Base-by-base conservation (phyloP, 2,329 filamentous ascomycete species). In the Pyricularia sp. region DNA sequence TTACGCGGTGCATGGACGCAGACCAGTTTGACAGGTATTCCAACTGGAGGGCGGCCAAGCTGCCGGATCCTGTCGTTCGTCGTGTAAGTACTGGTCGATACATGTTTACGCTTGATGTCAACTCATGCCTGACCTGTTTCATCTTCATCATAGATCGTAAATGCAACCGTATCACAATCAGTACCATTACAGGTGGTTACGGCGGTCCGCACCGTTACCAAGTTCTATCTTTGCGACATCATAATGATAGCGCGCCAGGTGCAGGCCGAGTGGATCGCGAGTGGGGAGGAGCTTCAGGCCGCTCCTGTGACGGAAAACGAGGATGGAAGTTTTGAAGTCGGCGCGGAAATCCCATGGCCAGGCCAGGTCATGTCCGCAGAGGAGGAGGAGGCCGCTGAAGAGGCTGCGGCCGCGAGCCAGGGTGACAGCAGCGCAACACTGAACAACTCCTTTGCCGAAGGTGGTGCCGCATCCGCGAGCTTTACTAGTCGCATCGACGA, bases 121-220 rank as follows among this genome's bases (percentile, higher is more conserved):
- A 55, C 55, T 25, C 59, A 64, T 68, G 2, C 17, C 28, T 20
- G 2, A 50, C 31, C 31, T 61, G 31, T 23, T 23, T 4, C 28
- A 58, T 36, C 14, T 25, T n/a, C 0, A 36, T 69, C 67, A 4
- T 70, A 89, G 85, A 86, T 94, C 70, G 89, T 93, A 76, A 94
- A 94, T 75, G 90, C 91, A 70, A 92, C 91, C 1, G 89, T 93
- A 10, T 92, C 90, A 0, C 92, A 94, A 76, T 93, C 90, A 1
- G 91, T 92, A 0, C 90, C 90, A 0, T 83, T 86, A 25, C 90
- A 87, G 73, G 90, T 93, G 66, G 89, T 92, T 71, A 88, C 90
- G 26, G 89, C 90, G n/a, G 90, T 94, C 75, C 89, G 88, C 66
- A 88, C 89, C 0, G 90, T 92, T 25, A 88, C 90, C 65, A 94